Conservation (phyloP, 1,284 basidiomycete species). For the Malassezia sp. region DNA sequence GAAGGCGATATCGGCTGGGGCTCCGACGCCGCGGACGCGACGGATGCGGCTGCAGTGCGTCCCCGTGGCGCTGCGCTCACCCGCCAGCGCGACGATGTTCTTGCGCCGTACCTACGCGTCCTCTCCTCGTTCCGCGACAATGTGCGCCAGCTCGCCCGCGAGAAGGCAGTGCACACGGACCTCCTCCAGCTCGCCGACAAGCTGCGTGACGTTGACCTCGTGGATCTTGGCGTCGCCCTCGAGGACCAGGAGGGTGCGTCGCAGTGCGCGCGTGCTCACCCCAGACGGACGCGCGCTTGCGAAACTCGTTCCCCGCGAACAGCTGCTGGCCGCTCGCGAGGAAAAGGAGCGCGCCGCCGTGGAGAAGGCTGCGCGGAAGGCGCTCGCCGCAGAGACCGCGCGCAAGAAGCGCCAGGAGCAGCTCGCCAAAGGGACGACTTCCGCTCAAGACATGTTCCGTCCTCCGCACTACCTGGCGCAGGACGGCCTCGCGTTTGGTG, state of each 20-base stretch:
- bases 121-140: conserved; percentile 85
- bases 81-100: conserved; percentile 57
- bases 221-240: conserved; percentile 83
- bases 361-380: conserved; percentile 72
- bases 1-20: conserved; percentile 40
- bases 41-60: conserved; percentile 9
- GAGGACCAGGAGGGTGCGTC: conserved; percentile 85
- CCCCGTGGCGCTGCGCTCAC: too few species aligned
- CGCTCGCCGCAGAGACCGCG: conserved; percentile 60
- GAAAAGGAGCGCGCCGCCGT: conserved; percentile 70
- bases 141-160: conserved; percentile 69
- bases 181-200: conserved; percentile 54
- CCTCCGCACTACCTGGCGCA: conserved; percentile 53
- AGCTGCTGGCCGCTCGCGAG: conserved; percentile 71
- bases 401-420: conserved; percentile 63
- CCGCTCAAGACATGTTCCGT: conserved; percentile 71
- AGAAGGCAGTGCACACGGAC: conserved; percentile 25
- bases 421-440: conserved; percentile 68
- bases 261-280: too few species aligned
- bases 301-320: conserved; percentile 74
- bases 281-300: conserved; percentile 70
- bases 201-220: conserved; percentile 76
- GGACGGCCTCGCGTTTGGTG: conserved; percentile 39
- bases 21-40: conserved; percentile 18
- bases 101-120: conserved; percentile 78